Conservation (phyloP, 148 eudicot genomes). For the Amaranthus palmeri region DNA sequence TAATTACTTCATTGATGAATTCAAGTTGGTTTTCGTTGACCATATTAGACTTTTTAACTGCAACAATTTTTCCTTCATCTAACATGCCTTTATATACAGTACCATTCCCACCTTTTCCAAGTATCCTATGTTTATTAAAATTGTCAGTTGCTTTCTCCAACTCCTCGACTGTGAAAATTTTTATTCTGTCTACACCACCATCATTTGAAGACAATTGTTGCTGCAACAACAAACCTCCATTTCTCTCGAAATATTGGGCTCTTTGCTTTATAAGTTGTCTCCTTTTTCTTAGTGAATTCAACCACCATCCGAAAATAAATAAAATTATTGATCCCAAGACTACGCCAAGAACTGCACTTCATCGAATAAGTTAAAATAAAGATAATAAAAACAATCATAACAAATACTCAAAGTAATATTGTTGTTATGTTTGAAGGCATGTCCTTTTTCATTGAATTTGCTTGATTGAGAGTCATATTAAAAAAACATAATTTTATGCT, state of each 20-base stretch:
- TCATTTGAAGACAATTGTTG: conserved; percentile 28
- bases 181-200: conserved; percentile 19
- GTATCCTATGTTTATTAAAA: conserved; percentile 26
- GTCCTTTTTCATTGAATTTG: too few relatives aligned
- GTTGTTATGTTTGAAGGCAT: too few relatives aligned
- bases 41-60: conserved; percentile 29
- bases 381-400: too few relatives aligned
- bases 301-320: conserved; percentile 16
- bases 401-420: too few relatives aligned
- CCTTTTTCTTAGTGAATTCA: conserved; percentile 9
- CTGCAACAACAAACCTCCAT: conserved; percentile 30
- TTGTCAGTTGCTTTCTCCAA: conserved; percentile 30
- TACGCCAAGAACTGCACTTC: conserved; percentile 16
- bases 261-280: conserved; percentile 16
- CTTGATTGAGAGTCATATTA: too few relatives aligned
- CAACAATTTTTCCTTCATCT: conserved; percentile 24
- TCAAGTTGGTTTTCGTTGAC: conserved; percentile 23
- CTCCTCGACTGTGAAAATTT: conserved; percentile 25
- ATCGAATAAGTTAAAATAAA: too few relatives aligned
- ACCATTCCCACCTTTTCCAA: conserved; percentile 32
- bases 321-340: conserved; percentile 19
- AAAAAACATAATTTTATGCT: too few relatives aligned
- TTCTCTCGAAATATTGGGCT: conserved; percentile 23
- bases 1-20: conserved; percentile 33
- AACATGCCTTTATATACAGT: too few relatives aligned